A percentile compares a stretch with the other conserved stretches of the same genome.
Conservation (phyloP, 202 grass and related monocot species). For the Elaeis oleifera region DNA sequence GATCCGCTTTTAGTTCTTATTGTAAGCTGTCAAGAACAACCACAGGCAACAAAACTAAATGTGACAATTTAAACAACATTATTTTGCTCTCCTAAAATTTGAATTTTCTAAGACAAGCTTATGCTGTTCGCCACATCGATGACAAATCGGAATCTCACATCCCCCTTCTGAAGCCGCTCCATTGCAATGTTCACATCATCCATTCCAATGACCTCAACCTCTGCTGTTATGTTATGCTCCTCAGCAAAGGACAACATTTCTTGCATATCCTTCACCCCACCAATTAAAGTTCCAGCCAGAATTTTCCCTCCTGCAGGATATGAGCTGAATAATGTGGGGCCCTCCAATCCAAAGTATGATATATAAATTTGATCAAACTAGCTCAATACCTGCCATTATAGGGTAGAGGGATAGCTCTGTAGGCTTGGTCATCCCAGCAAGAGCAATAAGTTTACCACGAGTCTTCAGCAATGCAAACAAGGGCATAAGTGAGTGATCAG, state of each 20-base stretch:
- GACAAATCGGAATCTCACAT: slow-evolving; percentile 32
- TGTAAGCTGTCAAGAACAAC: no score
- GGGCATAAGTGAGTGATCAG: slow-evolving; percentile 7
- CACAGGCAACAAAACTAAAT: no score
- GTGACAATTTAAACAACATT: no score
- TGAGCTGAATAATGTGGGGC: no score
- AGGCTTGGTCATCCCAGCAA: slow-evolving; percentile 14
- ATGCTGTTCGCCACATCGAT: slow-evolving; percentile 25
- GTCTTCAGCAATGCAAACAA: slow-evolving; percentile 17
- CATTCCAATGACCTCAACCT: slow-evolving; percentile 28
- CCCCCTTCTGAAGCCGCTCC: slow-evolving; percentile 20
- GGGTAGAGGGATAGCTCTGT: slow-evolving; percentile 9
- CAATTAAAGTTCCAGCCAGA: slow-evolving; percentile 20
- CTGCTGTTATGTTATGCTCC: slow-evolving; percentile 16
- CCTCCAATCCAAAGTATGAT: no score
- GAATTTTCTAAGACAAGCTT: no score
- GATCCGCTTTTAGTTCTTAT: no score
- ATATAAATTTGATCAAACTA: not conserved
- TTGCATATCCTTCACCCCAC: slow-evolving; percentile 20
- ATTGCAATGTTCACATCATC: slow-evolving; percentile 21
- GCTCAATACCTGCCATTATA: slow-evolving; percentile 1
- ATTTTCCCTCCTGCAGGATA: slow-evolving; percentile 20
- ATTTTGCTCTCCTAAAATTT: no score
- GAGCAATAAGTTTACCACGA: slow-evolving; percentile 16
- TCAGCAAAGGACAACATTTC: slow-evolving; percentile 28